A percentile compares a stretch with the other conserved stretches of the same genome.
Conservation (phyloP, 179 eudicot genomes). For the Beta macrorhiza region DNA sequence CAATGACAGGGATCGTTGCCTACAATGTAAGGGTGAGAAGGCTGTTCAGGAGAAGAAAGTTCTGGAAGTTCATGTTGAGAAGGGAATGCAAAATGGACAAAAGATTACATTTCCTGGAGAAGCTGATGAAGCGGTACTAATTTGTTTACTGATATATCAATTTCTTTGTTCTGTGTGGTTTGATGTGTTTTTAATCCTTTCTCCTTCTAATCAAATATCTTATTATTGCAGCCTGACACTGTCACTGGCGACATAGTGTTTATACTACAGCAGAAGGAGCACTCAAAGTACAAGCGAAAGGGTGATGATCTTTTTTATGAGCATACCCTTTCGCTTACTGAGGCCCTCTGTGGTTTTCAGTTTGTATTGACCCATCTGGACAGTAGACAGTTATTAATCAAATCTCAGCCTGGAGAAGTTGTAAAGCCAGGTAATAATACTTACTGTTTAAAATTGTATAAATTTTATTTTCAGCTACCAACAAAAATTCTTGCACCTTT, state of each 20-base stretch:
- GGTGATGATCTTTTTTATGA: slow-evolving; percentile 47
- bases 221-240: slow-evolving; percentile 44
- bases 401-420: slow-evolving; percentile 54
- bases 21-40: slow-evolving; percentile 62
- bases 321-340: slow-evolving; percentile 43
- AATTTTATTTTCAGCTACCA: background rate
- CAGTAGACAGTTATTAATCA: slow-evolving; percentile 46
- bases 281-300: slow-evolving; percentile 51
- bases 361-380: slow-evolving; percentile 50
- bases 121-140: slow-evolving; percentile 62
- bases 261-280: slow-evolving; percentile 50
- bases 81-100: slow-evolving; percentile 63
- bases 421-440: slow-evolving; percentile 43
- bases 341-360: slow-evolving; percentile 52
- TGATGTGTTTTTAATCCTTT: background rate
- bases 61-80: slow-evolving; percentile 57
- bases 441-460: background rate
- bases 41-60: slow-evolving; percentile 62
- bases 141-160: background rate
- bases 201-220: background rate
- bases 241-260: slow-evolving; percentile 53
- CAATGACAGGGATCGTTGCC: slow-evolving; percentile 53
- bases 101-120: slow-evolving; percentile 64
- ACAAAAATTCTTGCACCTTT: background rate
- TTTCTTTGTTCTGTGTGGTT: background rate